Percentiles rank a stretch among this genome's conserved stretches.
These are phyloP conservation scores for Nicotiana noctiflora DNA, from an alignment of 257 asterid species.

Conservation along the genomic window DNA sequence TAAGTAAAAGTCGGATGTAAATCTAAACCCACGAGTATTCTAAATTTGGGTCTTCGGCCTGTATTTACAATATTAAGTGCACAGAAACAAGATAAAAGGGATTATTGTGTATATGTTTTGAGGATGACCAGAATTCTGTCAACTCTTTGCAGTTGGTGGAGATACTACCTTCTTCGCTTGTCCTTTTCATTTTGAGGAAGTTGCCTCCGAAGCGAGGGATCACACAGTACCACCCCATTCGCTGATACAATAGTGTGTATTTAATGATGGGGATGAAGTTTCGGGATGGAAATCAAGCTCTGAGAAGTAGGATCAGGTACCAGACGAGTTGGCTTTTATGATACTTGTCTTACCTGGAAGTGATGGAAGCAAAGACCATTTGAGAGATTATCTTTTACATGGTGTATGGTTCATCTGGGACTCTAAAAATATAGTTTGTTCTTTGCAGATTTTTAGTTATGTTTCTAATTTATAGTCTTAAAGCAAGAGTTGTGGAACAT, in stretches of 20 bases:
- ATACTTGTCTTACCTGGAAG: conserved; percentile 9
- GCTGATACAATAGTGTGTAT: conserved; percentile 23
- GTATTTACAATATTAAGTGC: not conserved
- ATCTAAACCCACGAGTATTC: not conserved
- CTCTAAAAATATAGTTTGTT: not conserved
- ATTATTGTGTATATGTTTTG: conserved; percentile 1
- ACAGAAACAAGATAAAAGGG: not conserved
- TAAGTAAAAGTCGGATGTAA: not conserved
- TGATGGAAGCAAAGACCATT: not conserved
- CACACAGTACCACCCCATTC: conserved; percentile 89
- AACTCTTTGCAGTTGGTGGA: conserved; percentile 60
- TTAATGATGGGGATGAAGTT: not conserved
- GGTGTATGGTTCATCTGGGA: not conserved
- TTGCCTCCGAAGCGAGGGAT: conserved; percentile 90
- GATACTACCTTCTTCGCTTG: conserved; percentile 82
- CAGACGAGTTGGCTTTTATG: conserved; percentile 14
- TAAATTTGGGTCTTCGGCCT: not conserved
- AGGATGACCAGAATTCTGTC: not conserved
- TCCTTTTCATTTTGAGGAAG: conserved; percentile 92
- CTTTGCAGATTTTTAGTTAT: not conserved
- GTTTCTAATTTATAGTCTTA: not conserved
- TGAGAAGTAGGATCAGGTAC: not conserved
- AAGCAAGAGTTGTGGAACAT: not conserved
- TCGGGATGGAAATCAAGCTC: conserved; percentile 10
- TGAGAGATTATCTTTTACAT: not conserved